Conservation (phyloP, 2,329 filamentous ascomycete genomes). For the Phialemoniopsis sp. region DNA sequence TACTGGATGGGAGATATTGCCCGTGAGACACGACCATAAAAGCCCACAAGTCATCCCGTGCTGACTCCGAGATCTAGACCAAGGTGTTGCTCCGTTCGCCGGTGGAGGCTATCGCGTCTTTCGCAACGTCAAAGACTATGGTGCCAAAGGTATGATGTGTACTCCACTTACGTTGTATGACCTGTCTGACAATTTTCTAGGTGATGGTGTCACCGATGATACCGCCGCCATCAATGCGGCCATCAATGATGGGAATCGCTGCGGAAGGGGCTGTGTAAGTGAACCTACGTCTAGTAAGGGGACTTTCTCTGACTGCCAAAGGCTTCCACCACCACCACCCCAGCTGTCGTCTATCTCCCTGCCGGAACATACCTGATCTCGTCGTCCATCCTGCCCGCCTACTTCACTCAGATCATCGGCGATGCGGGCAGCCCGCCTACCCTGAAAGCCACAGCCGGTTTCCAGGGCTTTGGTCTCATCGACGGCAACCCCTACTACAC, state of each 20-base stretch:
- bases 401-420: slow-evolving; percentile 76
- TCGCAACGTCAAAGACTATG: slow-evolving; percentile 43
- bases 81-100: slow-evolving; percentile 37
- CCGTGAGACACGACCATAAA: slow-evolving; percentile 10
- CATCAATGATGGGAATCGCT: slow-evolving; percentile 34
- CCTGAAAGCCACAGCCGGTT: slow-evolving; percentile 48
- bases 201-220: slow-evolving; percentile 40
- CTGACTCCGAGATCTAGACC: slow-evolving; percentile 21
- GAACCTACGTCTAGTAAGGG: not conserved
- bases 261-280: slow-evolving; percentile 35
- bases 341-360: slow-evolving; percentile 38
- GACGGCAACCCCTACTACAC: slow-evolving; percentile 43
- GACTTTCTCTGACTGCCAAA: slow-evolving; percentile 13
- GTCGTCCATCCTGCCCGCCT: slow-evolving; percentile 67
- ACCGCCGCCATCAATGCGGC: slow-evolving; percentile 41
- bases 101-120: slow-evolving; percentile 35
- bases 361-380: slow-evolving; percentile 65
- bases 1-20: slow-evolving; percentile 25
- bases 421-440: slow-evolving; percentile 57
- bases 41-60: not conserved
- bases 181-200: slow-evolving; percentile 11
- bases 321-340: slow-evolving; percentile 33
- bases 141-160: slow-evolving; percentile 30
- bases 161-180: not conserved
- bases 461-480: slow-evolving; percentile 42